Base-by-base conservation (phyloP, 2,329 filamentous ascomycete genomes). In the Fusarium fujikuroi region DNA sequence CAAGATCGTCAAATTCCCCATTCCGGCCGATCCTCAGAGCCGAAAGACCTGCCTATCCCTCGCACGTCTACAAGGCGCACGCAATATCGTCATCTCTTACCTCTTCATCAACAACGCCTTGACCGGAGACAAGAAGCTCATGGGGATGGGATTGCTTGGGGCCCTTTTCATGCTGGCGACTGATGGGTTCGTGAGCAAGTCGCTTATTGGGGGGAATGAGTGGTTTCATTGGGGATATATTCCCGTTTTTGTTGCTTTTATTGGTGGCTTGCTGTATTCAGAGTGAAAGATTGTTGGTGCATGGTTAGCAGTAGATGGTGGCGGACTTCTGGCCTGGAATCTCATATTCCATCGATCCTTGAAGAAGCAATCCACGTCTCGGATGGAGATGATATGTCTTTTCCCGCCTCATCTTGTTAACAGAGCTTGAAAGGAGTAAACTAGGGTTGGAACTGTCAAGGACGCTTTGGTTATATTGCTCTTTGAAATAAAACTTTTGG, bases 211-310 rank as follows among this genome's bases (percentile, higher is more conserved):
- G 12, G 60, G 72, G 5, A 71, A 71, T 9, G 62, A 76, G 36
- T 77, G 75, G 75, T 60, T 64, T 43, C 73, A 76, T n/a, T 77
- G 75, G 75, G 30, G 57, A 4, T 68, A 69, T 43, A 57, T 58
- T 9, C 75, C 75, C 3, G 23, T 77, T 10, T 43, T 54, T 42
- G 36, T 34, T 9, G 60, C 23, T 2, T 50, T 72, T 3, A 50
- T 56, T 8, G 53, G 19, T n/a, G 63, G 67, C 21, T 21, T 71
- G n/a, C n/a, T 70, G 21, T 67, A 66, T 21, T n/a, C 53, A 7
- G 9, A 32, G 34, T 60, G 32, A 53, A 8, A 16, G 10, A n/a
- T 9, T 7, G 23, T 1, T 3, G 18, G 12, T 28, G 8, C 6
- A 18, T 18, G 15, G 23, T 54, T 21, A 6, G 9, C 6, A 21